Evolutionary conservation across 371 early-diverging fungal species (phyloP), one percentile per base, ranked within the genome.

Genomic region (Actinomucor elegans): DNA sequence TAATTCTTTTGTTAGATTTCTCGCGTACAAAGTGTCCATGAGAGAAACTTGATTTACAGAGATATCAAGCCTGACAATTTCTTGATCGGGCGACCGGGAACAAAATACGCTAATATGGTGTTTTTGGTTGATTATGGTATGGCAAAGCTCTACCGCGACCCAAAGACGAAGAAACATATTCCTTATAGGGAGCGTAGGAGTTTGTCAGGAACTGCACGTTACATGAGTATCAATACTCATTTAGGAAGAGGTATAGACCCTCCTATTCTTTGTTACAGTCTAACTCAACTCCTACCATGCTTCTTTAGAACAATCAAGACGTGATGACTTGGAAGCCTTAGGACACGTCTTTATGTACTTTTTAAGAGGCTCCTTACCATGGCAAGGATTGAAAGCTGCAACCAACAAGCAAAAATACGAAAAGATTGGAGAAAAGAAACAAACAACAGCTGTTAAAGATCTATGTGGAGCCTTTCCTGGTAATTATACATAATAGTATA

Each of bases 61-160:
- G 99, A 99, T 71, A 98, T 99, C 64, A 99, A 99, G 70, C 99
- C 99, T 20, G 99, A 99, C 70, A 99, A 99, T 77, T 99, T 99
- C 69, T 75, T 95, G 21, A 86, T 94, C 52, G 94, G 96, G 27
- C 73, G 89, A 21, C 84, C 90, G 4, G 71, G 79, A 45, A 78
- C 81, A 15, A 78, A 84, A 27, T 69, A 78, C 44, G 74, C 79
- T 11, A 78, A 80, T 51, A 68, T 68, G 34, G 72, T 89, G 12
- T 88, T 82, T 59, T 80, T 91, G 62, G 81, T 98, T 41, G 98
- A 98, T 67, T 93, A 92, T 73, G 98, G 98, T 40, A 91, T 98
- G 89, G 93, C 93, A 20, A 98, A 98, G 63, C 83, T 84, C 41
- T 96, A 92, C 62, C 78, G 91, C 40, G 89, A 94, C 65, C 89